Base-by-base conservation (phyloP, 1,284 basidiomycete species). In the Papiliotrema nemorosa region DNA sequence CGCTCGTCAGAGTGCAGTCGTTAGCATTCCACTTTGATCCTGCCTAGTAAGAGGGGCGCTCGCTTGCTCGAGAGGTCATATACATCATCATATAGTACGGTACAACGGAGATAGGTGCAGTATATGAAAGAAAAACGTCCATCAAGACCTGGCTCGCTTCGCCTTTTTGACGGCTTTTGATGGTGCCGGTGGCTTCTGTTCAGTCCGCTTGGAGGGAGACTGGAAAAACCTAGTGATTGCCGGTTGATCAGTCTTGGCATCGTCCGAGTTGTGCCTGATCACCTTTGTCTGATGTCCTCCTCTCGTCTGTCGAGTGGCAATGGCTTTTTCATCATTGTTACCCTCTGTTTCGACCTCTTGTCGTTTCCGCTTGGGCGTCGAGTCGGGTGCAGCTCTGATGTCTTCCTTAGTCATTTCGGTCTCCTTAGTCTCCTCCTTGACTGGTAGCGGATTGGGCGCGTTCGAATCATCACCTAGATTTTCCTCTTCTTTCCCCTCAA, bases 401-500 rank as follows among this genome's bases (percentile, higher is more conserved):
- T 18, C 47, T 18, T 37, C 36, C 29, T 31, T 7, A 31, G 20
- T 41, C 24, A 7, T 39, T 27, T 39, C 31, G 26, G 18, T 44
- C 27, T n/a, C 42, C 16, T 45, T 18, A 5, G n/a, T 24, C 31
- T 34, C 20, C 16, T 33, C 47, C 16, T 43, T 37, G 22, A 3
- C 14, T 14, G 13, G 16, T 14, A n/a, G 13, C 5, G 56, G 46
- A 43, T 62, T 66, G 10, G 60, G 59, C 7, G 65, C 63, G 38
- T 65, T 64, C 18, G 66, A 68, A 52, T 69, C 67, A 39, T 68
- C 69, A 4, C 67, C 67, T 25, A 67, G 31, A 10, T 58, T 62
- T 29, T 53, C 48, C 39, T 64, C 59, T 29, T 55, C 46, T 13
- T 63, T 59, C 2, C 50, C 49, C 12, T 35, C 38, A 3, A 57